Percentiles rank a stretch among this genome's conserved stretches.
Conservation (phyloP, 2,329 filamentous ascomycete genomes). For the Pezicula carpinea region DNA sequence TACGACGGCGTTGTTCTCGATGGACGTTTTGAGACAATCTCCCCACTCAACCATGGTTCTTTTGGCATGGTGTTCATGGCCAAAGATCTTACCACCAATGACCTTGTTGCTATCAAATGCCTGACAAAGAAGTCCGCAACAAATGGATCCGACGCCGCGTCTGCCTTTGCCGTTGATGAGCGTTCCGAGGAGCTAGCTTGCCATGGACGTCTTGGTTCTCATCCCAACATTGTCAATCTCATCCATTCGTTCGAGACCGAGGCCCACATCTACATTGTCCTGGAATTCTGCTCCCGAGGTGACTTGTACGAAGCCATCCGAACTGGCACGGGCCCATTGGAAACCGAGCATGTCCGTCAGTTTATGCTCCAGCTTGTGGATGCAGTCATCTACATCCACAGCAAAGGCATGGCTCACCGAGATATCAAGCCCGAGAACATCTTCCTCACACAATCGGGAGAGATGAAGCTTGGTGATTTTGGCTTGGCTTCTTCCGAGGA, state of each 20-base stretch:
- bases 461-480: conserved; percentile 96
- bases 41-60: conserved; percentile 95
- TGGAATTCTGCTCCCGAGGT: conserved; percentile 93
- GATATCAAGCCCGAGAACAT: conserved; percentile 99
- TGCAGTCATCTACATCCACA: conserved; percentile 85
- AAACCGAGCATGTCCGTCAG: conserved; percentile 93
- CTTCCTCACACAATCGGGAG: conserved; percentile 79
- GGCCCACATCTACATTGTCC: conserved; percentile 82
- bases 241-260: conserved; percentile 89
- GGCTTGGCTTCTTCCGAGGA: conserved; percentile 84
- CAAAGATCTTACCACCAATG: conserved; percentile 68
- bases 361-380: conserved; percentile 95
- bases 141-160: conserved; percentile 46
- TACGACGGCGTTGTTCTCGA: conserved; percentile 74
- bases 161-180: conserved; percentile 71
- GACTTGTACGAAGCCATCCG: conserved; percentile 98
- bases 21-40: conserved; percentile 85
- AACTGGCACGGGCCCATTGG: conserved; percentile 76
- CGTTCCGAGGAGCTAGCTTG: conserved; percentile 75
- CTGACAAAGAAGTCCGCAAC: conserved; percentile 75
- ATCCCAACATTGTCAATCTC: conserved; percentile 92
- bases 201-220: conserved; percentile 72
- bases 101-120: conserved; percentile 93
- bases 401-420: conserved; percentile 87
- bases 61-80: conserved; percentile 99